Conservation (phyloP, 2,329 filamentous ascomycete genomes). For the Curvularia sp. region DNA sequence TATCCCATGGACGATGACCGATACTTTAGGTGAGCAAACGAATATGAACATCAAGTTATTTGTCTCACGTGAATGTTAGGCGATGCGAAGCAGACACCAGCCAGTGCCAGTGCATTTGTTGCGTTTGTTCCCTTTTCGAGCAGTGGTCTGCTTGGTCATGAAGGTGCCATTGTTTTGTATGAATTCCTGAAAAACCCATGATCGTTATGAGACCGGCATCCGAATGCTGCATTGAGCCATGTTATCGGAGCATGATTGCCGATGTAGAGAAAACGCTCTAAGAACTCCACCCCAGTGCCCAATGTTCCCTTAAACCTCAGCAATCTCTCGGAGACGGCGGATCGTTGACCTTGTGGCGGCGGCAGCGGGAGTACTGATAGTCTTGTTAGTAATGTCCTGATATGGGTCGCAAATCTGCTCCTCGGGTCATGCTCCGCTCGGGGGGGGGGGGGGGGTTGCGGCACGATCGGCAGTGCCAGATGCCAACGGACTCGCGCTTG, state of each 20-base stretch:
- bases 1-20: no score
- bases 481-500: constrained; percentile 87
- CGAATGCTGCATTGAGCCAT: constrained; percentile 42
- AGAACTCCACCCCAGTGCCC: constrained; percentile 46
- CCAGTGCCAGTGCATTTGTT: not conserved
- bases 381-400: constrained; percentile 34
- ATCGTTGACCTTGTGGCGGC: constrained; percentile 95
- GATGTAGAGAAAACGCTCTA: constrained; percentile 47
- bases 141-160: constrained; percentile 32
- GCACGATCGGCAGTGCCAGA: constrained; percentile 97
- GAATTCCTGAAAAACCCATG: constrained; percentile 46
- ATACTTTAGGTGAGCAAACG: not conserved
- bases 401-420: constrained; percentile 1
- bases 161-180: constrained; percentile 49
- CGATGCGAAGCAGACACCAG: not conserved
- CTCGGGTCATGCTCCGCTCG: not conserved
- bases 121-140: not conserved
- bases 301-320: constrained; percentile 75
- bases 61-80: not conserved
- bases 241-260: constrained; percentile 40
- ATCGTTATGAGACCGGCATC: constrained; percentile 47
- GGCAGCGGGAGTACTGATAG: constrained; percentile 83
- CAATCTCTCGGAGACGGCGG: constrained; percentile 95
- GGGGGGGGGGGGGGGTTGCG: no score
- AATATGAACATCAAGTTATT: not conserved